These are phyloP conservation scores for Saposhnikovia divaricata DNA, from an alignment of 129 eudicot species.

Conservation along the genomic window DNA sequence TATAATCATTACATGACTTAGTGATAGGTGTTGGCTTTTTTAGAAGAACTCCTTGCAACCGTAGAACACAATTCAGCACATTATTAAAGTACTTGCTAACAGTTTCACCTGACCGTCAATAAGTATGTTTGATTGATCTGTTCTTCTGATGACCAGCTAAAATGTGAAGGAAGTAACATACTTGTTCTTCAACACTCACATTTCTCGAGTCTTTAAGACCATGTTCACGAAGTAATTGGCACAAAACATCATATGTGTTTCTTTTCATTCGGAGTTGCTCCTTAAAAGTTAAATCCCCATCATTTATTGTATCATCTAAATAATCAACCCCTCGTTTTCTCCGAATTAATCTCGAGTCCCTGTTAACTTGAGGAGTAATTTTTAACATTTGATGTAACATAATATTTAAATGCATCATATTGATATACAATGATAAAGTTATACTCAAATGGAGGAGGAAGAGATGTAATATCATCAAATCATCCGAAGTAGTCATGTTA, in stretches of 20 bases:
- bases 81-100: background rate
- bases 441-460: no score
- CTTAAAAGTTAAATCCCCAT: background rate
- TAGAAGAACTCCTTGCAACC: background rate
- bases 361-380: background rate
- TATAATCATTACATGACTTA: background rate
- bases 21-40: background rate
- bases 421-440: no score
- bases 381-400: background rate
- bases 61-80: background rate
- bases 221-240: background rate
- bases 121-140: background rate
- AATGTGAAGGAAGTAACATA: background rate
- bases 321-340: background rate
- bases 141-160: background rate
- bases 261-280: background rate
- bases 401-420: background rate
- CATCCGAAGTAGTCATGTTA: no score
- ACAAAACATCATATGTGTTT: background rate
- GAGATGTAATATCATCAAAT: no score
- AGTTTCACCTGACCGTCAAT: background rate
- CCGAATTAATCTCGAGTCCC: background rate
- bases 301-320: slow-evolving; percentile 1
- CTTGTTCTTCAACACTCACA: background rate
- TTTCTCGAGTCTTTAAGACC: background rate